Base-by-base conservation (phyloP, 2,329 filamentous ascomycete genomes). In the Aspergillus alliaceus region DNA sequence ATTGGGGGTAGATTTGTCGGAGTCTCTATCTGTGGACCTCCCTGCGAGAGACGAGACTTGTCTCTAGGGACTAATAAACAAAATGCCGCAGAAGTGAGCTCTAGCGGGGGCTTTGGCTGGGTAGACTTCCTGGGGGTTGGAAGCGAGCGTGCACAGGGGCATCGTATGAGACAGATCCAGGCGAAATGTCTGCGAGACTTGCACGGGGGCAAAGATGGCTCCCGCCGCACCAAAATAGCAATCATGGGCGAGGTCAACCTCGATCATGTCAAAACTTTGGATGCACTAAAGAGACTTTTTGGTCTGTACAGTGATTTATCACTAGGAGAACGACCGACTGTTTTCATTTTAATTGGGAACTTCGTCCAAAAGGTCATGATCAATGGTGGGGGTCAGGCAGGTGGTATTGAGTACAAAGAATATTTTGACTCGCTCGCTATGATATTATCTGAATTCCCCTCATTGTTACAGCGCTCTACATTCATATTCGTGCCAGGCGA, bases 351-450 rank as follows among this genome's bases (percentile, higher is more conserved):
- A 6, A 86, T 91, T 47, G 95, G 95, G 35, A 96, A 95, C 73
- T 98, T 99, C 68, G 81, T 82, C 53, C 82, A 80, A 46, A 78
- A 80, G 63, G 80, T 84, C 22, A 78, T 79, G 52, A 80, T 88
- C 69, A 80, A 82, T 27, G 88, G 90, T 53, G 86, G 86, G 25
- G 88, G 86, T 35, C 88, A 84, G 42, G 87, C 89, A 22, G 90
- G 91, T 35, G 93, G 90, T 73, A 93, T 98, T 65, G 92, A 96
- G 76, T 98, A 96, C 79, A 98, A 98, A 78, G 95, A 98, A 75
- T 89, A 90, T 71, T 97, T 98, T 72, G 92, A 99, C 75, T 86
- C 87, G 8, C 83, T 99, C 12, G 93, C 95, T 3, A 86, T 88
- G 2, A 83, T 91, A 1, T 82, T 99, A 6, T 82, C 90, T 7